These are phyloP conservation scores for Lentinula guzmanii DNA, from an alignment of 768 basidiomycete genomes.

Conservation along the genomic window DNA sequence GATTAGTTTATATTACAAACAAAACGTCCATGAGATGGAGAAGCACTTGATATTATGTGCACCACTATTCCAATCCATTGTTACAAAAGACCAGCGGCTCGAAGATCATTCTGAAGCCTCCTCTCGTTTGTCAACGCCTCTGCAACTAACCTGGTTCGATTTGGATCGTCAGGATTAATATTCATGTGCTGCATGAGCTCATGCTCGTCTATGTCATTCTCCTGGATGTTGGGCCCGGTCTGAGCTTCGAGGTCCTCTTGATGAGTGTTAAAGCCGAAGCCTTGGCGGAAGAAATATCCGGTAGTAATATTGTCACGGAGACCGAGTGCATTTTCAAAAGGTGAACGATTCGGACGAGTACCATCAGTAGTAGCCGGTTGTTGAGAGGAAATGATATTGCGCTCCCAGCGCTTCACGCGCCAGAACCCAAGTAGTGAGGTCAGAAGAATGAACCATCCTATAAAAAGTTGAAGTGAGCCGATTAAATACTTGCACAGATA, in stretches of 20 bases:
- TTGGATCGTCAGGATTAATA: slow-evolving; percentile 32
- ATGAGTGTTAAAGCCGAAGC: slow-evolving; percentile 33
- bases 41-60: neutral
- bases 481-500: slow-evolving; percentile 13
- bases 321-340: slow-evolving; percentile 33
- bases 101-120: slow-evolving; percentile 51
- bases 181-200: slow-evolving; percentile 28
- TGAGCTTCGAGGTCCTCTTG: slow-evolving; percentile 16
- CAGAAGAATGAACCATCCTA: slow-evolving; percentile 82
- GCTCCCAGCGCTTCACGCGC: slow-evolving; percentile 88
- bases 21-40: neutral
- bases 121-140: slow-evolving; percentile 49
- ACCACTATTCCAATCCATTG: neutral
- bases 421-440: slow-evolving; percentile 89
- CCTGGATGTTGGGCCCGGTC: slow-evolving; percentile 25
- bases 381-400: slow-evolving; percentile 60
- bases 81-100: slow-evolving; percentile 61
- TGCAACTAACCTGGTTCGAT: slow-evolving; percentile 34
- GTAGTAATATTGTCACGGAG: slow-evolving; percentile 30
- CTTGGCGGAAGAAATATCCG: slow-evolving; percentile 35
- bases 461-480: neutral
- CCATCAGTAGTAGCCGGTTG: slow-evolving; percentile 14
- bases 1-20: neutral
- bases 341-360: slow-evolving; percentile 14
- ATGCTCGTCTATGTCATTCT: slow-evolving; percentile 12